Base-by-base conservation (phyloP, 2,329 filamentous ascomycete genomes). In the Alternaria atra region DNA sequence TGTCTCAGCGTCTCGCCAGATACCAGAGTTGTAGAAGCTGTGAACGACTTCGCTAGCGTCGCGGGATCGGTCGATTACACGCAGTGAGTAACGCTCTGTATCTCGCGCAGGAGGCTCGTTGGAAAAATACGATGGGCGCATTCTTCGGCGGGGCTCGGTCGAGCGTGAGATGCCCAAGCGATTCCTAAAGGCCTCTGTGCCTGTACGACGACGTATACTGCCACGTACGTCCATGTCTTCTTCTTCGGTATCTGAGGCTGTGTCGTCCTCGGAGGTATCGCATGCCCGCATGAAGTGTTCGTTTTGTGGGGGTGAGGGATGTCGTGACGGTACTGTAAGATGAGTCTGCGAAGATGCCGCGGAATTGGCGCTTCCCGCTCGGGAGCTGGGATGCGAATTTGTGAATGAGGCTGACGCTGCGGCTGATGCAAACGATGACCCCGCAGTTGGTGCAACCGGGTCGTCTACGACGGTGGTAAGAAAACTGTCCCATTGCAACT, bases 401-500 rank as follows among this genome's bases (percentile, higher is more conserved):
- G 78, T 77, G 55, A 83, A 83, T 0, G 85, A 85, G 12, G 82
- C 82, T 39, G 84, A 83, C 4, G 85, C 82, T n/a, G 82, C 82
- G 1, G 84, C 84, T 9, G 91, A 94, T 0, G 89, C 86, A 75
- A 97, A 97, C 0, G 93, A 97, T 1, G 93, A 94, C 30, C 91
- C 88, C 2, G 88, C 87, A 69, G 91, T 96, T 0, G 93, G 92
- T 3, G 92, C 86, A 63, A 92, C 90, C 15, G 90, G 89, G 75
- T 97, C 93, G 0, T 92, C 92, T 0, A 91, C 90, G 62, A 97
- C 86, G 0, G 92, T 96, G 6, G 86, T 90, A 58, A 93, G 83
- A 54, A 97, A 87, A 3, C 89, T 92, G 61, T 94, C 90, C 94
- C 94, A 97, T 51, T 85, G 84, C 64, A 87, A 85, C 43, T 69